Base-by-base conservation (phyloP, 306 rosid genomes). In the Spatholobus suberectus region DNA sequence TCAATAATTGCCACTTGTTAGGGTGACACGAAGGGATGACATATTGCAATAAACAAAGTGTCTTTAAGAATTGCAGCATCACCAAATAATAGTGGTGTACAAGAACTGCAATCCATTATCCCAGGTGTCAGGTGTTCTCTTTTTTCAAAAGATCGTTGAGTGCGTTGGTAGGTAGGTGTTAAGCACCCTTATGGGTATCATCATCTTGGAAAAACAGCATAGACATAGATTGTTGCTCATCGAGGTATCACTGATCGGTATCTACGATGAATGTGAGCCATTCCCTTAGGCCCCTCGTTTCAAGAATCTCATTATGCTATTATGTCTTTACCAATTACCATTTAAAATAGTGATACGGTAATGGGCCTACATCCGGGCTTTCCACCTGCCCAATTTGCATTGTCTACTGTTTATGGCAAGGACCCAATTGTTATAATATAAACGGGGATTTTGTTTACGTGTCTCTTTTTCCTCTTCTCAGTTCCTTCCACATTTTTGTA, bases 91-190 rank as follows among this genome's bases (percentile, higher is more conserved):
- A 62, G 78, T 58, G 79, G 54, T 38, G 17, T 54, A 12, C 20
- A 34, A 21, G 26, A 23, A 41, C 1, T n/a, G 37, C 77, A 55
- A 26, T 67, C 75, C 66, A 78, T 66, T 49, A 37, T 70, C 78
- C 49, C 52, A 80, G 65, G 84, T 72, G 68, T 78, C 26, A 51
- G 24, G 52, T 66, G 51, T 58, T 58, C 62, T 20, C 12, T 67
- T 75, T 57, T 65, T 44, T 26, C 5, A n/a, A 77, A 47, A 32
- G 75, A 29, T 20, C n/a, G 44, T 17, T 51, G 75, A 57, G 67
- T 62, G 80, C 14, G 84, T 84, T 84, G 84, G 87, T 78, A 41
- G 84, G 87, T 73, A 71, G 77, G 86, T 49, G 75, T 73, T 43
- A 51, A 52, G 87, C 72, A 52, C 76, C 80, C 81, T 84, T 67